Evolutionary conservation across 441 rosid genomes (phyloP), one percentile per base, ranked within the genome.

Genomic region (Dalechampia spathulata): DNA sequence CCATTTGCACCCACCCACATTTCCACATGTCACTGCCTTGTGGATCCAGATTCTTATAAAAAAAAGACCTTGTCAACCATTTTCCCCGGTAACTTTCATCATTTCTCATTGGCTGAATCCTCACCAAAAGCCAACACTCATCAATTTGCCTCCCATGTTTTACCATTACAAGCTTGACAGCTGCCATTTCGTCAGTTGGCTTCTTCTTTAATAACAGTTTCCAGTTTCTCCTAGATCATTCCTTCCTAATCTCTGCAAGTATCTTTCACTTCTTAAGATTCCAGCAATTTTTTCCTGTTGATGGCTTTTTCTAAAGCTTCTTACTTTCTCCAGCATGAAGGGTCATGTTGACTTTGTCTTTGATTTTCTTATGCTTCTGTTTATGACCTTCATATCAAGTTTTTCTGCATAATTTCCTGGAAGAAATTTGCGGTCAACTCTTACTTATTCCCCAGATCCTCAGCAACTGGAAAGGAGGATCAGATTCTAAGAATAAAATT

Each of bases 1-100:
- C n/a, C n/a, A n/a, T n/a, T n/a, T n/a, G n/a, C n/a, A n/a, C n/a
- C n/a, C n/a, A n/a, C n/a, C n/a, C 45, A 36, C 23, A 20, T 16
- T 3, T 32, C 19, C 25, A 19, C 49, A 21, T 14, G 47, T 50
- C 21, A 60, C 11, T 34, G 43, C 23, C 11, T 32, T 6, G 36
- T 44, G 25, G 48, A 62, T 54, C 46, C 40, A 52, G 52, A 61
- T 52, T 52, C 37, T 36, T 52, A n/a, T n/a, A n/a, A 30, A 1
- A 21, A 14, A 19, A 23, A 9, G 30, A 2, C 25, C 38, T 28
- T 50, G 26, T 32, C 55, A 50, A 36, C 55, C 26, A 50, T 16
- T 36, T 12, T 36, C n/a, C n/a, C n/a, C 34, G 42, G 12, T 6
- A 13, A 4, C n/a, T 13, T 37, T 37, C 12, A 2, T 30, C 34